Evolutionary conservation across 2,329 filamentous ascomycete species (phyloP), one percentile per base, ranked within the genome.

Genomic region (Endoconidiophora laricicola): DNA sequence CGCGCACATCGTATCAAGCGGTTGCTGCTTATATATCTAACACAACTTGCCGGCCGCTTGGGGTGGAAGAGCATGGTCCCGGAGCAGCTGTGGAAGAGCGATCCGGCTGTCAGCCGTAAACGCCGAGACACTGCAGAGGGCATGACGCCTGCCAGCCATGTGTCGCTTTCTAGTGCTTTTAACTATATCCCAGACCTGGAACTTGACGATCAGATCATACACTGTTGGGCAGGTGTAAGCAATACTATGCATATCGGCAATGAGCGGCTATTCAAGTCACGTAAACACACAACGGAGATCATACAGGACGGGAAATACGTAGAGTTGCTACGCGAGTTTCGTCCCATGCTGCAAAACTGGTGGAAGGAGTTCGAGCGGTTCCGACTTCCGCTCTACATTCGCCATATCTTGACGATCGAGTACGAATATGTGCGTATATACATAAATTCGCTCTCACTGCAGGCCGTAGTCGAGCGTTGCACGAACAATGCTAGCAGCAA

Each of bases 381-480:
- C 58, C 74, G 76, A 50, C 70, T 83, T 48, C 79, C 79, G 2
- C 74, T 69, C 20, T 81, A 74, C 55, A 80, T 79, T 56, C 68
- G 74, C 26, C 79, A 87, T 61, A 88, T 96, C 52, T 70, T 98
- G 26, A 82, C 79, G 6, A 95, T 96, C 56, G 91, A 98, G 66
- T 95, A 91, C 60, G 86, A 96, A 60, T 95, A 95, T 61, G 86
- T 90, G 23, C 78, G 90, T 59, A 83, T 95, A 46, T 96, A 96
- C 61, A 76, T 95, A 66, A 95, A 96, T 63, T 94, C 88, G 1
- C 71, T 98, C 2, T 88, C 88, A 2, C 69, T 98, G 2, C 91
- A 98, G 65, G 91, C 91, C 20, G 87, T 96, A 3, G 86, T 96
- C 4, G 90, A 95, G 64, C 78, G 88, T 54, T 94, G 86, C 65